Evolutionary conservation across 2,329 filamentous ascomycete species (phyloP), one percentile per base, ranked within the genome.

Genomic region (Bipolaris zeicola): DNA sequence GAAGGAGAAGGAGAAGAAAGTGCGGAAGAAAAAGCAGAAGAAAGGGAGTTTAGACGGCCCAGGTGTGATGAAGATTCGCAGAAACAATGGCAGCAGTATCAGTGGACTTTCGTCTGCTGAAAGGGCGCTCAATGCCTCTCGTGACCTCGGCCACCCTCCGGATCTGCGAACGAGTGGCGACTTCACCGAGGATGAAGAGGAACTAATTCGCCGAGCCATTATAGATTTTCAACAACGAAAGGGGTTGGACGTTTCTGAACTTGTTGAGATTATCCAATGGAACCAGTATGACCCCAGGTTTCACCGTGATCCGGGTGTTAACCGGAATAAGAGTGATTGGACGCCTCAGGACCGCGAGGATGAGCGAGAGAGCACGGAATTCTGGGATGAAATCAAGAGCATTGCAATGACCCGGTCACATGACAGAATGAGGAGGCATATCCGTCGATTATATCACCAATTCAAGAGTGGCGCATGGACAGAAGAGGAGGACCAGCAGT

Each of bases 361-460:
- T 8, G 37, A 50, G 16, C 52, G 51, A 3, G 61, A 68, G 13
- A 60, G 61, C 26, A 41, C 42, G 5, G 65, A 58, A 13, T 68
- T 78, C 28, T 77, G 73, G 64, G 64, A 71, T 5, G 72, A 75
- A 5, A 64, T 75, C 1, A 60, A 64, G 24, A 63, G 66, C 5
- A 68, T 34, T 56, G 78, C 20, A 68, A 74, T 24, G 58, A 72
- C 20, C 36, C 76, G 79, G 33, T 67, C 57, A 8, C 58, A 61
- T 4, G 66, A 67, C 18, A 67, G 73, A 1, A 56, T 81, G 36
- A 73, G 76, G 26, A 76, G 73, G 33, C 76, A 79, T 60, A 84
- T 83, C 31, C 83, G 88, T 45, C 83, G 87, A 50, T 81, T 83
- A 26, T 91, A 86, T 60, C 86, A 90, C 76, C 88, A 87, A 58